A percentile compares a stretch with the other conserved stretches of the same genome.
These are phyloP conservation scores for Canna indica DNA, from an alignment of 176 grass and related monocot genomes.

Conservation along the genomic window DNA sequence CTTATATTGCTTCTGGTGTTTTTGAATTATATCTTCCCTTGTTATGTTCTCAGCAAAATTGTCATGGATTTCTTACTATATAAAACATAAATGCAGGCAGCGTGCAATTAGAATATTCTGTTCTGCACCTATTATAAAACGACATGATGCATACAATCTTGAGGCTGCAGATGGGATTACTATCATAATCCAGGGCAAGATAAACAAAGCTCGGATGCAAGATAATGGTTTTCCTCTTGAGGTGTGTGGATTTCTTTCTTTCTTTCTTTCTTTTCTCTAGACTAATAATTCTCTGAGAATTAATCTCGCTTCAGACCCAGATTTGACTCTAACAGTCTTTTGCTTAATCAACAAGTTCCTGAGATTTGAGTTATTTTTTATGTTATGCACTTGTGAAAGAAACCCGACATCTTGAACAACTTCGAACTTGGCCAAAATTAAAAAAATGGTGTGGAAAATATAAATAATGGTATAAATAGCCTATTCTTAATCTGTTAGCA, in stretches of 20 bases:
- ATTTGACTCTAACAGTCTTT: not conserved
- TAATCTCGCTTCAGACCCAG: not conserved
- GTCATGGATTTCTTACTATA: not conserved
- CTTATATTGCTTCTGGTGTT: not conserved
- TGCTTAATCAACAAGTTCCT: not conserved
- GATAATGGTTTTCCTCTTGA: constrained; percentile 16
- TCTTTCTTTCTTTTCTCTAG: not conserved
- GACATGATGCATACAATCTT: constrained; percentile 22
- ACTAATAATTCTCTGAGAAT: not conserved
- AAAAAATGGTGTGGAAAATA: not conserved
- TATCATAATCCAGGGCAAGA: constrained; percentile 26
- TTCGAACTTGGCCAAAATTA: not conserved
- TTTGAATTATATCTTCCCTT: too few relatives aligned
- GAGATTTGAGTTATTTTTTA: not conserved
- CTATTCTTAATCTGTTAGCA: not conserved
- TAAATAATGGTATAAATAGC: not conserved
- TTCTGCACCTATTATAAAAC: constrained; percentile 23
- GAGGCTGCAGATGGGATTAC: constrained; percentile 23
- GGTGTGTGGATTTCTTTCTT: constrained; percentile 1
- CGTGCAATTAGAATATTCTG: constrained; percentile 12
- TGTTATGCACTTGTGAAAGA: not conserved
- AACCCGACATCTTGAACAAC: not conserved
- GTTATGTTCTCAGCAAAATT: not conserved
- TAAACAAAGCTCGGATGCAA: constrained; percentile 11
- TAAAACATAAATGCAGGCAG: constrained; percentile 9